Evolutionary conservation across 306 rosid species (phyloP).

Genomic region (Cucurbita argyrosperma): DNA sequence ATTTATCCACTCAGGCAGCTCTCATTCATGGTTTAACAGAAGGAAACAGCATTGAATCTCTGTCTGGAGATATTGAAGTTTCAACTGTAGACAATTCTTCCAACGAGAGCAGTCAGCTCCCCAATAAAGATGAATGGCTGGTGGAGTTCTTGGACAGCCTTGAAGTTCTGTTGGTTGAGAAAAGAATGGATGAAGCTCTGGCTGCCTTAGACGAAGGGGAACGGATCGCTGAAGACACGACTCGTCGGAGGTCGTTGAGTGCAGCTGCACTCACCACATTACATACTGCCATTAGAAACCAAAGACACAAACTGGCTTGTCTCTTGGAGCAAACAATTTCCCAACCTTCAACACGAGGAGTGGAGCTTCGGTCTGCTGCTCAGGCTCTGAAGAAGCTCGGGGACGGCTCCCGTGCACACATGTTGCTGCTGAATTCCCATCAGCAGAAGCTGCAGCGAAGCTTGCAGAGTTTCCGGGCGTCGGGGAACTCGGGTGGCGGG

Average conservation of each 20-base stretch:
- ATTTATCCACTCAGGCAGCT: conserved; percentile 62
- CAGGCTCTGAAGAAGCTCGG: conserved; percentile 56
- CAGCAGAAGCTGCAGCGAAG: conserved; percentile 29
- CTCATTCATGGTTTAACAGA: conserved; percentile 71
- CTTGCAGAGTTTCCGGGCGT: conserved; percentile 22
- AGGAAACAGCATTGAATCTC: conserved; percentile 35
- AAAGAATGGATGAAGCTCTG: conserved; percentile 69
- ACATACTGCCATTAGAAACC: conserved; percentile 33
- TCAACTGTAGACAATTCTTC: conserved; percentile 23
- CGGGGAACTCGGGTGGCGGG: conserved; percentile 20
- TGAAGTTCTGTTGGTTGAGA: conserved; percentile 73
- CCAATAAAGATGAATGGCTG: conserved; percentile 47
- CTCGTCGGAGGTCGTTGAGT: conserved; percentile 18
- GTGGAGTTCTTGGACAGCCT: conserved; percentile 52
- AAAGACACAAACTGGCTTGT: conserved; percentile 49
- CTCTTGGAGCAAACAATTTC: conserved; percentile 58
- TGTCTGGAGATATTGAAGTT: conserved; percentile 29
- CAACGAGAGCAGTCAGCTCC: conserved; percentile 27
- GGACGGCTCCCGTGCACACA: conserved; percentile 76
- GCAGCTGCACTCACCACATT: conserved; percentile 25
- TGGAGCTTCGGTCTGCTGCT: conserved; percentile 53
- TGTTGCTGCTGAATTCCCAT: conserved; percentile 49
- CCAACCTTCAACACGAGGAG: conserved; percentile 44
- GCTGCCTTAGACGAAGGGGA: conserved; percentile 57
- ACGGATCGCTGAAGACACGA: conserved; percentile 22